These are phyloP conservation scores for Lepiota brunneoincarnata DNA, from an alignment of 768 basidiomycete genomes.

Conservation along the genomic window DNA sequence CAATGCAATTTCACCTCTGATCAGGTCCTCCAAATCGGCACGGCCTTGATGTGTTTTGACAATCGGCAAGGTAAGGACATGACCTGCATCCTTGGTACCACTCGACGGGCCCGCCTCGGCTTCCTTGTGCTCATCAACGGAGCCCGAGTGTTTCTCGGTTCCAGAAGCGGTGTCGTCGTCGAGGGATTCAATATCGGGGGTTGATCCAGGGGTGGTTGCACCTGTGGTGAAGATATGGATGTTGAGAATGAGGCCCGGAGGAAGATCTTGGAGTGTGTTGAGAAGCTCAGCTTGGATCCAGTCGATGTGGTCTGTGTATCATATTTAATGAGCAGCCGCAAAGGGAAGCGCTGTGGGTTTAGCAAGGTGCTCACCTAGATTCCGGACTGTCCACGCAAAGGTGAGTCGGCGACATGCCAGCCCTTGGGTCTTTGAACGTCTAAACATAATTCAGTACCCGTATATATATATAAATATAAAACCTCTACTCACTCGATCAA, in stretches of 20 bases:
- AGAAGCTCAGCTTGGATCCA: conserved; percentile 45
- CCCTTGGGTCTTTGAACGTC: conserved; percentile 23
- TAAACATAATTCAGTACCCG: conserved; percentile 10
- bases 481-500: conserved; percentile 32
- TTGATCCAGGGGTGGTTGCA: neutral
- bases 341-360: neutral
- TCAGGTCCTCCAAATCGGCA: conserved; percentile 36
- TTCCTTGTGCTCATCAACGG: conserved; percentile 25
- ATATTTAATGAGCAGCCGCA: neutral
- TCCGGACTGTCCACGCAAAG: conserved; percentile 45
- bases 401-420: conserved; percentile 29
- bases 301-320: conserved; percentile 30
- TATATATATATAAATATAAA: neutral
- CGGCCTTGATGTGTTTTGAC: conserved; percentile 23
- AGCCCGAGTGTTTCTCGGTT: conserved; percentile 16
- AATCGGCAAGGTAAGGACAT: neutral
- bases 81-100: conserved; percentile 2
- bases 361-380: conserved; percentile 26
- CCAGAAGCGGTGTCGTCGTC: conserved; percentile 21
- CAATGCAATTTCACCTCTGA: conserved; percentile 33
- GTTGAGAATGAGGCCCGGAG: conserved; percentile 28
- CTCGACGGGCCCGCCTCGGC: conserved; percentile 10
- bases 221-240: conserved; percentile 42
- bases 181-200: conserved; percentile 6
- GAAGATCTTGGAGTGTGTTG: conserved; percentile 26